These are phyloP conservation scores for Phenoliferia sp. DNA, from an alignment of 1,284 basidiomycete species.

Conservation along the genomic window DNA sequence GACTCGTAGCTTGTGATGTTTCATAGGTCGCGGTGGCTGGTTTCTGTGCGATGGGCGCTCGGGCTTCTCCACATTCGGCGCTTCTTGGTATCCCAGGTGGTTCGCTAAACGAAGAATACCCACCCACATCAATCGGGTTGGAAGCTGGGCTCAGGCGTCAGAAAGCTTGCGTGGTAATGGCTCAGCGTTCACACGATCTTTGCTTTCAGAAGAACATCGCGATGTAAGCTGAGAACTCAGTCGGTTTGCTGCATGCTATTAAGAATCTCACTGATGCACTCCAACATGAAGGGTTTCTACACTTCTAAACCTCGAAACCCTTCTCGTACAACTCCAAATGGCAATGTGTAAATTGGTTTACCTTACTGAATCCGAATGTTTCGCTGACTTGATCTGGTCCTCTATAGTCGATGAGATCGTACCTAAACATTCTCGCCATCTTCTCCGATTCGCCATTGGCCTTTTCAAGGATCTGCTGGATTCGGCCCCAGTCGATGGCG, in stretches of 20 bases:
- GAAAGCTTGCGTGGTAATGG: constrained; percentile 9
- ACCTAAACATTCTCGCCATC: constrained; percentile 6
- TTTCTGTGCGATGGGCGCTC: constrained; percentile 21
- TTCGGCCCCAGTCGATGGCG: background rate
- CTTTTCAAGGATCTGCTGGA: constrained; percentile 18
- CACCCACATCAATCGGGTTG: background rate
- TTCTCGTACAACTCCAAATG: constrained; percentile 12
- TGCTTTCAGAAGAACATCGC: background rate
- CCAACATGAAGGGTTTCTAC: too few relatives aligned
- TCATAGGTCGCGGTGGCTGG: constrained; percentile 9
- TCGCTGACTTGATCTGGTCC: background rate
- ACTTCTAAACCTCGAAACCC: constrained; percentile 10
- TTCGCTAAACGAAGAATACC: background rate
- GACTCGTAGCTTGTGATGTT: background rate
- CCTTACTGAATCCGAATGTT: too few relatives aligned
- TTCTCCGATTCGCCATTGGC: constrained; percentile 11
- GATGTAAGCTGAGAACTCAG: background rate
- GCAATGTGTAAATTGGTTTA: constrained; percentile 8
- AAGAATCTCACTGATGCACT: too few relatives aligned
- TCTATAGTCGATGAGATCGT: constrained; percentile 16
- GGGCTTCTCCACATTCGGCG: constrained; percentile 19
- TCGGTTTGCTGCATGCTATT: too few relatives aligned
- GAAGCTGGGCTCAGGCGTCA: constrained; percentile 14
- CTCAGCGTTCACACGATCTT: constrained; percentile 10
- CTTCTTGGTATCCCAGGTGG: constrained; percentile 11